Conservation (phyloP, 345 rosid species). For the Arabidopsis thaliana region DNA sequence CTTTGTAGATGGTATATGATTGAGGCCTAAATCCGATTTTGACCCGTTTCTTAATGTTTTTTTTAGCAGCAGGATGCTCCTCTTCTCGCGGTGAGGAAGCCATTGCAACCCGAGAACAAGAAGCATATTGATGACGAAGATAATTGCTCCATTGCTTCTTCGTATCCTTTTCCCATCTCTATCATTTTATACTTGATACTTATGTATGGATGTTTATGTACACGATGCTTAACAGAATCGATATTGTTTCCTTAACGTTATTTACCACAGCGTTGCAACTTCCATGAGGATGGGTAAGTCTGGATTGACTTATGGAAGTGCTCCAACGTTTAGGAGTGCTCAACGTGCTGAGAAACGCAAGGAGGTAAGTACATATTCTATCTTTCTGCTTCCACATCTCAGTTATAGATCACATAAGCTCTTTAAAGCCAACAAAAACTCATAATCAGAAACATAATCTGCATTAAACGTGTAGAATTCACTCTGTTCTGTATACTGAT, state of each 20-base stretch:
- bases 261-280: slow-evolving; percentile 38
- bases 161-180: slow-evolving; percentile 68
- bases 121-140: slow-evolving; percentile 85
- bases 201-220: background rate
- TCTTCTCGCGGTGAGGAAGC: slow-evolving; percentile 52
- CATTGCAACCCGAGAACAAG: slow-evolving; percentile 58
- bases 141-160: slow-evolving; percentile 78
- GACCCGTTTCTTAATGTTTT: slow-evolving; percentile 1
- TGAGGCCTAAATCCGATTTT: slow-evolving; percentile 1
- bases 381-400: background rate
- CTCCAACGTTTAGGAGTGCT: slow-evolving; percentile 82
- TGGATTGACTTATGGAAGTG: slow-evolving; percentile 77
- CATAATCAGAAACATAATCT: background rate
- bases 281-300: slow-evolving; percentile 68
- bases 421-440: background rate
- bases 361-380: slow-evolving; percentile 57
- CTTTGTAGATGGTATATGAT: background rate
- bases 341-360: slow-evolving; percentile 90
- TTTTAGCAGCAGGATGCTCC: slow-evolving; percentile 63
- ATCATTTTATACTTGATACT: slow-evolving; percentile 3
- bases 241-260: slow-evolving; percentile 31
- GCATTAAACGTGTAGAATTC: background rate
- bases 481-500: slow-evolving; percentile 23
- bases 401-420: background rate
- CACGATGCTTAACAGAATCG: background rate